Conservation (phyloP, 345 rosid genomes). For the Lumnitzera littorea region DNA sequence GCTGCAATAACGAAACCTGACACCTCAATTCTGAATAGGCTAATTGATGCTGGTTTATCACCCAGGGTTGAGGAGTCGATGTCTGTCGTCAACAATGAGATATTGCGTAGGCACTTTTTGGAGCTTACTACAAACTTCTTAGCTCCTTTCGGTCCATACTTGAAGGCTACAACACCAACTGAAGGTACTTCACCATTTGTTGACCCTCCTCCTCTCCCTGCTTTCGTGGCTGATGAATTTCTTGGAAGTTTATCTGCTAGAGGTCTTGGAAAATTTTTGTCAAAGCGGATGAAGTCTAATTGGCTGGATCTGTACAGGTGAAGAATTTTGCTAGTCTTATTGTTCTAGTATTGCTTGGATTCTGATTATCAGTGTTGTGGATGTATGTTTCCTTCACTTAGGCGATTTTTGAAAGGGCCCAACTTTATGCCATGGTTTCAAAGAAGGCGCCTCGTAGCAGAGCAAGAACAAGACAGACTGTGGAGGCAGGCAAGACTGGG, state of each 20-base stretch:
- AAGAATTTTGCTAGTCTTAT: background rate
- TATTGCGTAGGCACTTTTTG: conserved; percentile 89
- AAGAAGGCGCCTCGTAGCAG: conserved; percentile 64
- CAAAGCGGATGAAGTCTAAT: conserved; percentile 90
- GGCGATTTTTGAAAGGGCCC: conserved; percentile 86
- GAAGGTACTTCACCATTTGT: conserved; percentile 87
- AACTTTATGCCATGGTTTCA: conserved; percentile 95
- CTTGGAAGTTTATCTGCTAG: conserved; percentile 69
- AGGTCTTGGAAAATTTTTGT: conserved; percentile 89
- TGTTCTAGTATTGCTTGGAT: background rate
- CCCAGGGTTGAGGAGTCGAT: conserved; percentile 97
- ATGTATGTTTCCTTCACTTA: conserved; percentile 22
- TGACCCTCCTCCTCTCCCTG: conserved; percentile 79
- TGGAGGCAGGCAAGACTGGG: conserved; percentile 89
- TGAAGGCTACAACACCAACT: conserved; percentile 63
- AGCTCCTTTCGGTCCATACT: conserved; percentile 96
- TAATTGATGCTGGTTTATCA: conserved; percentile 88
- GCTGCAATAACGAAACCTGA: conserved; percentile 84
- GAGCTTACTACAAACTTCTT: conserved; percentile 94
- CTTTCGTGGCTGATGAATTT: conserved; percentile 63
- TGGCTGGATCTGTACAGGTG: conserved; percentile 97
- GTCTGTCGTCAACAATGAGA: conserved; percentile 97
- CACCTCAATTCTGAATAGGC: conserved; percentile 88
- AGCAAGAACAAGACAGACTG: conserved; percentile 79
- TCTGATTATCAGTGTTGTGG: background rate